Evolutionary conservation across 2,329 filamentous ascomycete species (phyloP), one percentile per base, ranked within the genome.

Genomic region (Penicillium nordicum): DNA sequence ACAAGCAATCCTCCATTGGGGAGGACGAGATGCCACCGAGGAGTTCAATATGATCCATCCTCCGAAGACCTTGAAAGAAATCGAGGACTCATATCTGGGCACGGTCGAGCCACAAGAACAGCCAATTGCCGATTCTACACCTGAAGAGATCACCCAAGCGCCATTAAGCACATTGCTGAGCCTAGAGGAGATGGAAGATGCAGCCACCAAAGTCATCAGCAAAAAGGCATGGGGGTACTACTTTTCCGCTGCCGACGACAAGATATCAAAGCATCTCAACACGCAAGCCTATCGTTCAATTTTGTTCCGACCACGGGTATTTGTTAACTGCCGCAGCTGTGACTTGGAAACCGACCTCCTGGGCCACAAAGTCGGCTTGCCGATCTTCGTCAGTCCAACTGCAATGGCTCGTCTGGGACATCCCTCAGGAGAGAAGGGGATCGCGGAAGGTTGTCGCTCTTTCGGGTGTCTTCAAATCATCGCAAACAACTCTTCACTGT

Each of bases 1-100:
- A 63, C 91, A 89, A 70, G 88, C 94, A 69, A 96, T 97, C 64
- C 82, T 97, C 47, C 87, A 90, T 73, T 85, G 96, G 44, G 90
- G 92, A 12, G 93, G 93, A 63, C 85, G 84, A 66, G 93, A 97
- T 76, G 92, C 92, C 50, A 97, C 93, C n/a, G 89, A 94, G 70
- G 92, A 97, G 70, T 97, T 92, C 76, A 92, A 97, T 70, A 91
- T 92, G 3, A 88, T 97, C 52, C 93, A 97, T 69, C 92, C 93
- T 21, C 88, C 90, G 0, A 93, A 92, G 30, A 95, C 86, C 1
- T 82, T 97, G 47, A 90, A 97, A 76, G 88, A 91, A 63, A 89
- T 97, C 59, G 85, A 85, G 63, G 84, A 88, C 64, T 84, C 88
- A 23, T 88, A 86, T 67, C 80, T 97, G 11, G 93, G 93, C 16